Evolutionary conservation across 2,329 filamentous ascomycete genomes (phyloP), one percentile per base, ranked within the genome.

Genomic region (Mycogone perniciosa): DNA sequence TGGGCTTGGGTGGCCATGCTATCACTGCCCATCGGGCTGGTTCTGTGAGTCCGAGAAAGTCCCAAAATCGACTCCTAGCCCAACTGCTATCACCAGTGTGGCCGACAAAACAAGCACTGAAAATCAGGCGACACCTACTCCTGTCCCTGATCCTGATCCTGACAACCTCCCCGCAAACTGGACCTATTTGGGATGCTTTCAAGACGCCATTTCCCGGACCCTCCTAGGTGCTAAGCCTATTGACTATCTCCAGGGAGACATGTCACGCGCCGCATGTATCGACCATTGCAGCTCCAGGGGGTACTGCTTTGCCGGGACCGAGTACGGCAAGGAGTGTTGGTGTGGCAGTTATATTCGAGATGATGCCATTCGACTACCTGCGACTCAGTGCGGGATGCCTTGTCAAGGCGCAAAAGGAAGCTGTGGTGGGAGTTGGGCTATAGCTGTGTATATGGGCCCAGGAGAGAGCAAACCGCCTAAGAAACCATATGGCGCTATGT

Each of bases 291-390:
- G 59, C 4, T 57, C 56, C 10, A 63, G 64, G 8, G 69, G 69
- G 4, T 74, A 69, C 56, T 54, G 56, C 2, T 71, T 75, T 52
- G 76, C 76, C 5, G 77, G 77, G 5, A 66, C 77, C 0, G 75
- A 81, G 59, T 75, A 73, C 54, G 67, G 65, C 6, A 61, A 63
- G 20, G 73, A 81, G 57, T 81, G 79, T 60, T 81, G 73, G 67
- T 82, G 76, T 55, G 73, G 69, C 33, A 56, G 57, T 8, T 53
- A 53, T 3, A 59, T 64, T 33, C 59, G 54, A 4, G 55, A 56
- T 44, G 56, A 60, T 43, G 56, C 57, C 3, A 48, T 61, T 20
- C 52, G 56, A 33, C 46, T 64, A 11, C 61, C 62, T 3, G 59
- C 62, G 27, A 54, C 43, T 4, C 58, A 55, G 26, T 65, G 62